Conservation (phyloP, 257 asterid genomes). For the Scutellaria minor region DNA sequence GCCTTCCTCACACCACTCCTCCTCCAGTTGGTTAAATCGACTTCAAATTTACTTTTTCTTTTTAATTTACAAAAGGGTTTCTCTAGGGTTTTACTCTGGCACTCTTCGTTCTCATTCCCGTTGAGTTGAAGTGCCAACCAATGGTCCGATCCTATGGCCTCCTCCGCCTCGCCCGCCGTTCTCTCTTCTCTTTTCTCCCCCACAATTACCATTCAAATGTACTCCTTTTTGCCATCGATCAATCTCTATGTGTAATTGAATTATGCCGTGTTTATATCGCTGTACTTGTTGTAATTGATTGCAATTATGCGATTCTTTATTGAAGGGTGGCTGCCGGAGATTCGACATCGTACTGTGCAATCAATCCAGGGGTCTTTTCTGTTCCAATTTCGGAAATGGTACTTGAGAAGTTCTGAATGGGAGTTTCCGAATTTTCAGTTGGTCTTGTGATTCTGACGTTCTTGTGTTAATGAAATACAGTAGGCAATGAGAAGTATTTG, state of each 20-base stretch:
- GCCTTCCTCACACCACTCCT: slow-evolving; percentile 1
- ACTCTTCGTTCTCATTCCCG: slow-evolving; percentile 18
- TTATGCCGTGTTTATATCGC: neutral
- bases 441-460: slow-evolving; percentile 17
- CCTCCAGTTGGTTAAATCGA: slow-evolving; percentile 17
- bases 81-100: slow-evolving; percentile 50
- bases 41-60: neutral
- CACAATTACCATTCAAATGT: slow-evolving; percentile 35
- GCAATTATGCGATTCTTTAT: slow-evolving; percentile 51
- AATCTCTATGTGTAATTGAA: neutral
- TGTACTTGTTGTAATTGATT: slow-evolving; percentile 13
- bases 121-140: slow-evolving; percentile 31
- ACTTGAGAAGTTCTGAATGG: slow-evolving; percentile 13
- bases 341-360: slow-evolving; percentile 47
- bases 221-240: neutral
- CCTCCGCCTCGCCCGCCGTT: slow-evolving; percentile 68
- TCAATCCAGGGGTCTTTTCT: slow-evolving; percentile 43
- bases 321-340: slow-evolving; percentile 48
- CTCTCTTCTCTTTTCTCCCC: slow-evolving; percentile 44
- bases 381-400: slow-evolving; percentile 57
- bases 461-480: slow-evolving; percentile 39
- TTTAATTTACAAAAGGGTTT: slow-evolving; percentile 29
- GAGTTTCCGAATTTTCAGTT: neutral
- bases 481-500: slow-evolving; percentile 35
- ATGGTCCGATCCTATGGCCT: slow-evolving; percentile 64